Evolutionary conservation across 345 rosid species (phyloP).

Genomic region (Toxicodendron radicans): DNA sequence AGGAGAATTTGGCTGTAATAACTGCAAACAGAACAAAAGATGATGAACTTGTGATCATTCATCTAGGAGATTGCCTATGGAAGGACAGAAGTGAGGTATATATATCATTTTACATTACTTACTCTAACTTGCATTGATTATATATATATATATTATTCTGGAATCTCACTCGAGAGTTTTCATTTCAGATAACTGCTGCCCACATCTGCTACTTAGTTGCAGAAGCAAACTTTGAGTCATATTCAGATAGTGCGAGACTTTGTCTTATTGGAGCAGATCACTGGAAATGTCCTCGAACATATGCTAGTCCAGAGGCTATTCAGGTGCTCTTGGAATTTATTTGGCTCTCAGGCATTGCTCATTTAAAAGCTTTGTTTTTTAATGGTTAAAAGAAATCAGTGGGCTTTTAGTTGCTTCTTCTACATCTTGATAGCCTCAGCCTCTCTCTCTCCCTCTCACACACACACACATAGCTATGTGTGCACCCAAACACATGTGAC

Average conservation of each 20-base stretch:
- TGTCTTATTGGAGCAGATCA: constrained; percentile 88
- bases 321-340: constrained; percentile 48
- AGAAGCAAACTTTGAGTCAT: constrained; percentile 78
- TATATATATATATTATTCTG: constrained; percentile 11
- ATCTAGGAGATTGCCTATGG: constrained; percentile 98
- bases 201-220: constrained; percentile 83
- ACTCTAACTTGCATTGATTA: background rate
- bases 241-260: constrained; percentile 76
- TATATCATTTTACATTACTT: constrained; percentile 18
- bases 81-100: constrained; percentile 94
- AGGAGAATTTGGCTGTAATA: constrained; percentile 93
- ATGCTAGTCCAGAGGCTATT: constrained; percentile 78
- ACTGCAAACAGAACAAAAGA: constrained; percentile 95
- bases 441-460: background rate
- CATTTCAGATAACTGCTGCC: constrained; percentile 70
- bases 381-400: background rate
- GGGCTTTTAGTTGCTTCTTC: background rate
- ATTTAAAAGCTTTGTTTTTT: background rate
- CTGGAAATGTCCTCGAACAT: constrained; percentile 78
- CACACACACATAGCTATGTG: no score
- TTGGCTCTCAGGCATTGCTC: constrained; percentile 1
- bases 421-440: background rate
- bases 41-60: constrained; percentile 93
- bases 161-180: constrained; percentile 27
- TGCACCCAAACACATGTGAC: background rate